phyloP scores from a whole-genome alignment of 148 eudicot species.

The Dianthus caryophyllus region DNA sequence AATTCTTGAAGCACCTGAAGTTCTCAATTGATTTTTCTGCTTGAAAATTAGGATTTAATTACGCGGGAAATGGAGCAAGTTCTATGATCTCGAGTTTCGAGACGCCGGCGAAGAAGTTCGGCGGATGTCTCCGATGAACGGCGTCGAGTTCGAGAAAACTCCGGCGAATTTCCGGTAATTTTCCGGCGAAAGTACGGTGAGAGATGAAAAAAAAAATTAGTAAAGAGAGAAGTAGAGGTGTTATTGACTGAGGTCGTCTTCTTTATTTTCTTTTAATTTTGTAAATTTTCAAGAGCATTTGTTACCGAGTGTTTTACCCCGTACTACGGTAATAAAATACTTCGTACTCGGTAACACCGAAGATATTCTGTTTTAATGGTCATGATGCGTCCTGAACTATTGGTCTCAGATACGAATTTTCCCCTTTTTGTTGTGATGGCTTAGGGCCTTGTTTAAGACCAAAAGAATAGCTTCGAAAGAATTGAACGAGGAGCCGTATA shows the following conservation, averaged over 20 bases:
- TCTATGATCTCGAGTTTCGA: conserved; percentile 13
- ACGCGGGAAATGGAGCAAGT: not conserved
- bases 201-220: conserved; percentile 9
- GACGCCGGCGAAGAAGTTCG: not conserved
- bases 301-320: too few species aligned
- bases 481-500: too few species aligned
- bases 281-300: conserved; percentile 8
- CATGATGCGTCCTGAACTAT: too few species aligned
- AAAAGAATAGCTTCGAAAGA: too few species aligned
- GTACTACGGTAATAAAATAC: too few species aligned
- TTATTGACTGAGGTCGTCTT: conserved; percentile 13
- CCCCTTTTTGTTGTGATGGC: too few species aligned
- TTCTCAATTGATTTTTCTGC: not conserved
- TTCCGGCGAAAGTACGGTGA: not conserved
- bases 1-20: not conserved
- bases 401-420: too few species aligned
- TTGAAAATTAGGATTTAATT: conserved; percentile 18
- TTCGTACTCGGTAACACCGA: too few species aligned
- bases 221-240: conserved; percentile 4
- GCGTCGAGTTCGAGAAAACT: not conserved
- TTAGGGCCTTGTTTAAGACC: too few species aligned
- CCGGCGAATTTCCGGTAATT: not conserved
- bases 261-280: too few species aligned
- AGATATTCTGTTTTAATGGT: too few species aligned
- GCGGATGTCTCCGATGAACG: not conserved